Evolutionary conservation across 2,329 filamentous ascomycete genomes (phyloP).

Genomic region (Hypoxylon sp.): DNA sequence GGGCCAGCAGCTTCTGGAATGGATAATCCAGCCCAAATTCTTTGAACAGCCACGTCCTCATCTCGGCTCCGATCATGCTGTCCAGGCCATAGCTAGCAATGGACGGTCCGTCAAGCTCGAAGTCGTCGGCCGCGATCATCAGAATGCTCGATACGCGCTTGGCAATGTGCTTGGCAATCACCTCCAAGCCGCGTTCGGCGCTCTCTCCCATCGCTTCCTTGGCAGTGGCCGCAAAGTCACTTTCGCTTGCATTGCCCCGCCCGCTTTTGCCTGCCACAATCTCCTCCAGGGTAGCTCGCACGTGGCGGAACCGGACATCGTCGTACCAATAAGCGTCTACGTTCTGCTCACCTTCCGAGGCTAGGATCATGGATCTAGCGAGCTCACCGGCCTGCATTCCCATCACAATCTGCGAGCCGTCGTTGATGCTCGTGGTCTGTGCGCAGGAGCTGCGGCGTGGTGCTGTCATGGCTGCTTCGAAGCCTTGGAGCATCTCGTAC

Average conservation of each 20-base stretch:
- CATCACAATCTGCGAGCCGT: constrained; percentile 30
- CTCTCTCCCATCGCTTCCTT: constrained; percentile 26
- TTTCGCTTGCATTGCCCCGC: constrained; percentile 9
- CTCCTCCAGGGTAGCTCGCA: constrained; percentile 28
- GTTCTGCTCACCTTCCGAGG: constrained; percentile 10
- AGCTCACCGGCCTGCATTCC: constrained; percentile 36
- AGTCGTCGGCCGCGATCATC: constrained; percentile 32
- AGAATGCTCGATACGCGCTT: constrained; percentile 38
- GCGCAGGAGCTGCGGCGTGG: not conserved
- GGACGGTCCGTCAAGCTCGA: constrained; percentile 34
- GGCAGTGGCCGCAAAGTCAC: constrained; percentile 21
- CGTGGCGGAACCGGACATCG: constrained; percentile 39
- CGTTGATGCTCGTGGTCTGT: not conserved
- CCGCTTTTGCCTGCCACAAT: constrained; percentile 2
- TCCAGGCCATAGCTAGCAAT: constrained; percentile 48
- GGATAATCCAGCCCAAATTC: constrained; percentile 50
- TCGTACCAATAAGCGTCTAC: constrained; percentile 41
- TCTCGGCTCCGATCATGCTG: constrained; percentile 49
- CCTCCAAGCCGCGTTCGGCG: constrained; percentile 11
- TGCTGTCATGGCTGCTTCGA: constrained; percentile 39
- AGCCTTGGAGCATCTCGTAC: constrained; percentile 32
- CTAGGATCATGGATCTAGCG: constrained; percentile 21
- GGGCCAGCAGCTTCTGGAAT: constrained; percentile 49
- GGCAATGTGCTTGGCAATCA: constrained; percentile 30
- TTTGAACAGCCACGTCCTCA: constrained; percentile 49